These are phyloP conservation scores for Pseudozyma sp. DNA, from an alignment of 1,284 basidiomycete genomes.

Conservation along the genomic window DNA sequence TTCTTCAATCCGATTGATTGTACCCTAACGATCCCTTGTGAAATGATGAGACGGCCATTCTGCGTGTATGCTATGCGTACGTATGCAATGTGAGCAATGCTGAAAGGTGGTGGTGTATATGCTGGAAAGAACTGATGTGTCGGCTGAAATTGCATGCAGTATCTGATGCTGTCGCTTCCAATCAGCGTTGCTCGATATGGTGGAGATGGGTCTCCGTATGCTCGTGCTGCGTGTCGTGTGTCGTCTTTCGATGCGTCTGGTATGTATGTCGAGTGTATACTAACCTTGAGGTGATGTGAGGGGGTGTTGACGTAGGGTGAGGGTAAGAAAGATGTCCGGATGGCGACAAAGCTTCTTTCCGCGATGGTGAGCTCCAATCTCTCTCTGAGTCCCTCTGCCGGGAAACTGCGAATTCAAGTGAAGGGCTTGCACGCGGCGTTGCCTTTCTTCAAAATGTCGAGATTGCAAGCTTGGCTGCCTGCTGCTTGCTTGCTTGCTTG, in stretches of 20 bases:
- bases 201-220: constrained; percentile 5
- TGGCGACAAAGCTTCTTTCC: constrained; percentile 48
- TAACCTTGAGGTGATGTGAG: constrained; percentile 54
- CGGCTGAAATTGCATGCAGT: neutral
- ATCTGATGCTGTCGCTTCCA: neutral
- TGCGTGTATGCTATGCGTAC: constrained; percentile 21
- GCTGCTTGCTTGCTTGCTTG: too few species aligned
- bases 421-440: constrained; percentile 14
- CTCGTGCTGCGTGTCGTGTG: constrained; percentile 27
- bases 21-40: neutral
- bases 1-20: neutral
- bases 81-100: neutral
- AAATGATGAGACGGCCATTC: neutral
- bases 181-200: neutral
- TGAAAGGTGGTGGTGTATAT: neutral
- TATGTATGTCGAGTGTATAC: constrained; percentile 22
- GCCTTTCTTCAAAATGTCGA: too few species aligned
- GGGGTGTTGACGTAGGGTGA: constrained; percentile 49
- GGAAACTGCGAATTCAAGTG: neutral
- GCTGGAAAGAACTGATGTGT: neutral
- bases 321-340: constrained; percentile 39
- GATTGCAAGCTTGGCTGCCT: too few species aligned
- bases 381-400: constrained; percentile 3
- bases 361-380: constrained; percentile 9
- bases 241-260: constrained; percentile 7